These are phyloP conservation scores for Lactifluus piperatus DNA, from an alignment of 768 basidiomycete genomes.

Conservation along the genomic window DNA sequence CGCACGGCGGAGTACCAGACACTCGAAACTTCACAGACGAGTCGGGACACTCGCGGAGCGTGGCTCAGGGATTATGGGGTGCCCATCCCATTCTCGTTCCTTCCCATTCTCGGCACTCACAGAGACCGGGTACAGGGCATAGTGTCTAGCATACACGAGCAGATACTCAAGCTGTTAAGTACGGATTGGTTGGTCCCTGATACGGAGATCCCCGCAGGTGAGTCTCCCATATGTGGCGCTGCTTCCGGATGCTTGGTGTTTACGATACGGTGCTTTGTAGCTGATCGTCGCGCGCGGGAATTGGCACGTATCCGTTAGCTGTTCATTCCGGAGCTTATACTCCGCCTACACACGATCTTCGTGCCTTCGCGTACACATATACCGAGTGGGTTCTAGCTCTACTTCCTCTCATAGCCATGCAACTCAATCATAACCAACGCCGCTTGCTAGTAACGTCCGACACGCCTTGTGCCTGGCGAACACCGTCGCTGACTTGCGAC, in stretches of 20 bases:
- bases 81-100: background rate
- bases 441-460: too few relatives aligned
- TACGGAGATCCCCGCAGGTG: constrained; percentile 26
- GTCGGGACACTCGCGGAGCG: constrained; percentile 43
- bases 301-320: constrained; percentile 79
- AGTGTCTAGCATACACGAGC: constrained; percentile 55
- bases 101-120: background rate
- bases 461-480: too few relatives aligned
- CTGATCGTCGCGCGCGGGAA: constrained; percentile 51
- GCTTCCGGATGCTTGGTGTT: background rate
- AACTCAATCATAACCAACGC: too few relatives aligned
- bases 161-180: constrained; percentile 61
- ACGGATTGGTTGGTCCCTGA: constrained; percentile 69
- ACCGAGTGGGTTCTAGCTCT: too few relatives aligned
- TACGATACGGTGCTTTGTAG: constrained; percentile 22
- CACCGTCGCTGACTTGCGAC: too few relatives aligned
- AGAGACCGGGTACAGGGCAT: constrained; percentile 33
- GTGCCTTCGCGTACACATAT: too few relatives aligned
- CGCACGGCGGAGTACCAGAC: constrained; percentile 53
- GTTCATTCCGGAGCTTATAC: constrained; percentile 82
- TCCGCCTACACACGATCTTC: constrained; percentile 72
- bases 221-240: background rate
- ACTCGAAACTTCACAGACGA: constrained; percentile 47
- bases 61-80: constrained; percentile 67
- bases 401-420: too few relatives aligned